Evolutionary conservation across 345 rosid genomes (phyloP).

Genomic region (Geranium brycei): DNA sequence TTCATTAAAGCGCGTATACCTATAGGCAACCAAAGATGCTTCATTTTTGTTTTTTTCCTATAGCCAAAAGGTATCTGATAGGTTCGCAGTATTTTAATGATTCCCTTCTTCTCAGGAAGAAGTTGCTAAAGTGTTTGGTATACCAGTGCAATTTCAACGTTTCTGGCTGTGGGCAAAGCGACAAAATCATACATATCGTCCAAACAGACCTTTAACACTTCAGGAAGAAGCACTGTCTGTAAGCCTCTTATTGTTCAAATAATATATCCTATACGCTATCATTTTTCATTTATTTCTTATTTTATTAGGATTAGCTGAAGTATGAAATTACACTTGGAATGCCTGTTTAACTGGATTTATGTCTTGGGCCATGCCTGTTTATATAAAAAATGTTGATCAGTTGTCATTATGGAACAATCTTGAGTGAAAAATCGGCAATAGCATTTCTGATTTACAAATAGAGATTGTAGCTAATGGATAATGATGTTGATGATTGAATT

Average conservation of each 20-base stretch:
- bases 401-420: too few species aligned
- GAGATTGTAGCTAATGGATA: too few species aligned
- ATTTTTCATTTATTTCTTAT: background rate
- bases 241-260: conserved; percentile 5
- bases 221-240: conserved; percentile 58
- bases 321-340: too few species aligned
- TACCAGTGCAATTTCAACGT: conserved; percentile 56
- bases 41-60: background rate
- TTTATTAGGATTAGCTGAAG: background rate
- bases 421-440: too few species aligned
- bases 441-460: too few species aligned
- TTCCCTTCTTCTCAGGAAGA: conserved; percentile 36
- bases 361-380: too few species aligned
- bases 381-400: too few species aligned
- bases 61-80: background rate
- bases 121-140: conserved; percentile 55
- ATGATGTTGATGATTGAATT: too few species aligned
- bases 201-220: conserved; percentile 45
- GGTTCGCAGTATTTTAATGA: background rate
- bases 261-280: background rate
- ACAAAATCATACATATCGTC: conserved; percentile 69
- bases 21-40: background rate
- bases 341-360: too few species aligned
- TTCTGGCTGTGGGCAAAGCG: conserved; percentile 86
- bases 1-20: background rate